Conservation (phyloP, 345 rosid species). For the Camelina hispida region DNA sequence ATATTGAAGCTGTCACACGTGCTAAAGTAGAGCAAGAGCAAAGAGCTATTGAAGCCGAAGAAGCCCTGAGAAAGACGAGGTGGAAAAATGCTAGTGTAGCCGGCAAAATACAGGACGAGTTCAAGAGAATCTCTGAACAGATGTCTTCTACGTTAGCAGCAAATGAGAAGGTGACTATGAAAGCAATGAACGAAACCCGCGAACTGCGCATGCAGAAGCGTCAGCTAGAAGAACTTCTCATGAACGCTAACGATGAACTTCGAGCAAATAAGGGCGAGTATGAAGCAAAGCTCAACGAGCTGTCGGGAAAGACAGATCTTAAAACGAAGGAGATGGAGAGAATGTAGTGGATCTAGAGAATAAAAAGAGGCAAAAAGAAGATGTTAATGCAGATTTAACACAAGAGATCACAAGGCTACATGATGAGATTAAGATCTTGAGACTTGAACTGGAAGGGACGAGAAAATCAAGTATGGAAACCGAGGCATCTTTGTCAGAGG, state of each 20-base stretch:
- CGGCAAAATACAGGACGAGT: conserved; percentile 78
- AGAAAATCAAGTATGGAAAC: conserved; percentile 44
- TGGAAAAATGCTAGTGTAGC: conserved; percentile 77
- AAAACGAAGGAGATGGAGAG: conserved; percentile 53
- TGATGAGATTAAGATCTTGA: conserved; percentile 50
- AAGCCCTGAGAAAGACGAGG: conserved; percentile 70
- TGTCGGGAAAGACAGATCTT: conserved; percentile 46
- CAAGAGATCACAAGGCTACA: conserved; percentile 51
- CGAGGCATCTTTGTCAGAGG: conserved; percentile 48
- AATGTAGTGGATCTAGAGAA: conserved; percentile 55
- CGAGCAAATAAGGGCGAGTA: conserved; percentile 46
- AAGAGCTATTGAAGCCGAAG: conserved; percentile 88
- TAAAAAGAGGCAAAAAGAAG: conserved; percentile 58
- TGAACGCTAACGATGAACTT: conserved; percentile 64
- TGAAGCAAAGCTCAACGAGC: conserved; percentile 52
- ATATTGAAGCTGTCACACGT: conserved; percentile 59
- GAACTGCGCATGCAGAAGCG: conserved; percentile 62
- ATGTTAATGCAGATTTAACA: conserved; percentile 45
- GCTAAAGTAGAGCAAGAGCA: conserved; percentile 76
- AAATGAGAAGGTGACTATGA: conserved; percentile 66
- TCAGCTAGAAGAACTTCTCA: conserved; percentile 71
- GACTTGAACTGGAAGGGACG: conserved; percentile 40
- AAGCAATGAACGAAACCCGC: conserved; percentile 65
- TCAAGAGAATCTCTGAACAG: conserved; percentile 69
- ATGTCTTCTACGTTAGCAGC: conserved; percentile 72